Evolutionary conservation across 352 stramenopile species (phyloP).

Genomic region (Phytophthora cajani): DNA sequence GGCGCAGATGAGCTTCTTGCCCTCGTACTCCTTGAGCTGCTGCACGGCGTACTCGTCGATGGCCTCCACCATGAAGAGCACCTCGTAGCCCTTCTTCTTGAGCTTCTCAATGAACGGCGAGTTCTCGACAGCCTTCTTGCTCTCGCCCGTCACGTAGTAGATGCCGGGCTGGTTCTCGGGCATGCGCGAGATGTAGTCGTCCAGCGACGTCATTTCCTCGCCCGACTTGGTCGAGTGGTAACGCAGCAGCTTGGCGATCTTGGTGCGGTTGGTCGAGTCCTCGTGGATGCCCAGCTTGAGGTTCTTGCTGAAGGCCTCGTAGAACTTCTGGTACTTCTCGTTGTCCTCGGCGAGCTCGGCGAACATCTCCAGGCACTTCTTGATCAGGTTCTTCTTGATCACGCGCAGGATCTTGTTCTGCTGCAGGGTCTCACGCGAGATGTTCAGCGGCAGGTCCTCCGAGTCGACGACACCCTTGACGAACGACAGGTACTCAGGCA

Average conservation of each 20-base stretch:
- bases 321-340: conserved; percentile 99
- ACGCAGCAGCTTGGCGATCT: conserved; percentile 99
- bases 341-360: conserved; percentile 98
- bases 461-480: conserved; percentile 99
- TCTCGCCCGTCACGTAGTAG: conserved; percentile 99
- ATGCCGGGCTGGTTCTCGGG: conserved; percentile 98
- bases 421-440: conserved; percentile 99
- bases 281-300: conserved; percentile 99
- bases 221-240: conserved; percentile 99
- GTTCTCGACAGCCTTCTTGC: conserved; percentile 98
- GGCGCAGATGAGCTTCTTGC: conserved; percentile 99
- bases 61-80: conserved; percentile 99
- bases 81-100: conserved; percentile 99
- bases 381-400: conserved; percentile 99
- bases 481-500: conserved; percentile 99
- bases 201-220: conserved; percentile 96
- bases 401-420: conserved; percentile 99
- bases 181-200: conserved; percentile 98
- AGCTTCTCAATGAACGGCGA: conserved; percentile 99
- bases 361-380: conserved; percentile 99
- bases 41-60: conserved; percentile 99
- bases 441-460: conserved; percentile 99
- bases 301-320: conserved; percentile 99
- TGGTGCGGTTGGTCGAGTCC: conserved; percentile 98
- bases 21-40: conserved; percentile 99